Evolutionary conservation across 2,329 filamentous ascomycete species (phyloP), one percentile per base, ranked within the genome.

Genomic region (Coniochaeta sp.): DNA sequence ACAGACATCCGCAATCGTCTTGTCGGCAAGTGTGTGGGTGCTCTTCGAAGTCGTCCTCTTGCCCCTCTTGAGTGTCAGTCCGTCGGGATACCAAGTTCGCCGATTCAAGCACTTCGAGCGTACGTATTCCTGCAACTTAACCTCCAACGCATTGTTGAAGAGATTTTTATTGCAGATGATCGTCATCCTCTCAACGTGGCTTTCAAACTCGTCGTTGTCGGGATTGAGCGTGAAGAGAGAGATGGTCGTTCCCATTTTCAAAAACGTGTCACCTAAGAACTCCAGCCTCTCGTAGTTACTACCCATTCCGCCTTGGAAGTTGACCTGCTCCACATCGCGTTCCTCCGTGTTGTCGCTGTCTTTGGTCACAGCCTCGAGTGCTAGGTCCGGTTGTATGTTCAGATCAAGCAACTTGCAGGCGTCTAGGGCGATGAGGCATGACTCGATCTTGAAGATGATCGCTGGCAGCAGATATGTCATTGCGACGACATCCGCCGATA

Each of bases 181-280:
- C 22, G 89, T 70, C 93, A 98, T 98, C 17, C 95, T 87, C 66
- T 91, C 88, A 8, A 96, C 90, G 68, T 99, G 95, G 66, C 90
- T 95, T 60, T 90, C 86, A 56, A 88, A 96, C 69, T 99, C 95
- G 64, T 91, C 86, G 62, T 89, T 85, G 55, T 89, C 83, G 0
- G 91, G 91, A 22, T 89, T 86, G 30, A 86, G 81, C 0, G 89
- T 88, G 70, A 89, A 98, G 0, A 96, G 79, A 0, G 92, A 87
- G 58, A 99, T 92, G 0, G 93, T 93, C 0, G 93, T 97, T 12
- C 90, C 91, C 87, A 97, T 93, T 74, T 99, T 99, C 61, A 99
- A 80, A 68, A 97, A 96, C 36, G 89, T 90, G 71, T 99, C 95
- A 0, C 95, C 95, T 2, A 98, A 80, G 62, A 97, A 96, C 68